Percentiles rank a stretch among this genome's conserved stretches.
These are phyloP conservation scores for Pseudozyma pruni DNA, from an alignment of 1,284 basidiomycete species.

Conservation along the genomic window DNA sequence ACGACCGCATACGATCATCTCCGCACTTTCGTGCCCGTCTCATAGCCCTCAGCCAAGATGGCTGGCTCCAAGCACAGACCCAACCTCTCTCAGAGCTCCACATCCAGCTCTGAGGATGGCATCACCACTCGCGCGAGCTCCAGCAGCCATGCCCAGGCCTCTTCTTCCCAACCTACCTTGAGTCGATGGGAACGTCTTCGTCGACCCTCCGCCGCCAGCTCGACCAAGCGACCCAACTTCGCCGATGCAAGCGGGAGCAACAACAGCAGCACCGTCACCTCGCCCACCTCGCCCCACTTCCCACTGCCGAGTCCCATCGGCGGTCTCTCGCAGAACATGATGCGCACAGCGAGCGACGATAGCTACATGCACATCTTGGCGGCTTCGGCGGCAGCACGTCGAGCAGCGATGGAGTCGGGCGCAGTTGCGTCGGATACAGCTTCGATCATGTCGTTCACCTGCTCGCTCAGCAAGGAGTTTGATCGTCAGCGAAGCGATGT, in stretches of 20 bases:
- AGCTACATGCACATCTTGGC: conserved; percentile 46
- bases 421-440: conserved; percentile 20
- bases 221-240: conserved; percentile 38
- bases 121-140: conserved; percentile 24
- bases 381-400: conserved; percentile 31
- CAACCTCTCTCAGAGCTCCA: conserved; percentile 42
- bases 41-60: conserved; percentile 7
- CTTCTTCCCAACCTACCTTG: conserved; percentile 15
- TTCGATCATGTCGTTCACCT: conserved; percentile 42
- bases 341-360: conserved; percentile 41
- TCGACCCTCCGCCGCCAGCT: conserved; percentile 39
- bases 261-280: conserved; percentile 32
- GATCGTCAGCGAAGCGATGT: conserved; percentile 30
- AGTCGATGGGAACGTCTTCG: conserved; percentile 46
- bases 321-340: conserved; percentile 23
- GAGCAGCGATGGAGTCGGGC: conserved; percentile 25
- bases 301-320: conserved; percentile 22
- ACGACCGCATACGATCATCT: conserved; percentile 16
- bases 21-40: conserved; percentile 9
- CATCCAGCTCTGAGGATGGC: conserved; percentile 38
- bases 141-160: conserved; percentile 10
- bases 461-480: conserved; percentile 43
- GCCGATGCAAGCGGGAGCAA: conserved; percentile 31
- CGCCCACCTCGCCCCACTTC: conserved; percentile 26
- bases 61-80: conserved; percentile 29